Conservation (phyloP, 2,329 filamentous ascomycete species). For the Colletotrichum musae region DNA sequence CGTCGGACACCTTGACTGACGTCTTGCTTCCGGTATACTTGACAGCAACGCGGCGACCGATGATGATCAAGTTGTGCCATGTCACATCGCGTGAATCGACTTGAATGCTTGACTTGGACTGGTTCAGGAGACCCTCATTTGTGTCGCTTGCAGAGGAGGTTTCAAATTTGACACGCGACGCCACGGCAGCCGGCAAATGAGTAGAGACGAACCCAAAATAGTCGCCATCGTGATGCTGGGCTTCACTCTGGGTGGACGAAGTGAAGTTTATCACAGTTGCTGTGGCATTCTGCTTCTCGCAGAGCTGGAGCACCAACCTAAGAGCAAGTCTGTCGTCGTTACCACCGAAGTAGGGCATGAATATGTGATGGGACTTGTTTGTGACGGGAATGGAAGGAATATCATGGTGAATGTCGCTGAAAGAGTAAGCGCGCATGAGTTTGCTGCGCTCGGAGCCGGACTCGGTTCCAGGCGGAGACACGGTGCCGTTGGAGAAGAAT, state of each 20-base stretch:
- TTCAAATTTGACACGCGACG: conserved; percentile 45
- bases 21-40: conserved; percentile 32
- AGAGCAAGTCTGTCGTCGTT: conserved; percentile 86
- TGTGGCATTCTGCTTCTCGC: conserved; percentile 82
- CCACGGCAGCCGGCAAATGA: conserved; percentile 43
- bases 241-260: conserved; percentile 43
- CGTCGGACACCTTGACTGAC: conserved; percentile 41
- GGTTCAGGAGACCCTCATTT: conserved; percentile 29
- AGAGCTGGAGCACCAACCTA: conserved; percentile 86
- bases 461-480: conserved; percentile 57
- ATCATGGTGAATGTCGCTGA: conserved; percentile 70
- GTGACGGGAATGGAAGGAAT: conserved; percentile 66
- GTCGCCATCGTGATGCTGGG: conserved; percentile 29
- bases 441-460: conserved; percentile 50
- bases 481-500: conserved; percentile 80
- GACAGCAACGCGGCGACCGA: conserved; percentile 45
- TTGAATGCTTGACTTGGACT: conserved; percentile 33
- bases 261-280: conserved; percentile 76
- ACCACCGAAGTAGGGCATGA: conserved; percentile 89
- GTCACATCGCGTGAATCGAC: conserved; percentile 27
- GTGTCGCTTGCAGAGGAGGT: conserved; percentile 24
- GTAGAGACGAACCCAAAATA: conserved; percentile 48
- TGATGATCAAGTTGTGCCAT: conserved; percentile 46
- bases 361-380: conserved; percentile 85
- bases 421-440: conserved; percentile 69